These are phyloP conservation scores for Przewalskia tangutica DNA, from an alignment of 257 asterid species.

Conservation along the genomic window DNA sequence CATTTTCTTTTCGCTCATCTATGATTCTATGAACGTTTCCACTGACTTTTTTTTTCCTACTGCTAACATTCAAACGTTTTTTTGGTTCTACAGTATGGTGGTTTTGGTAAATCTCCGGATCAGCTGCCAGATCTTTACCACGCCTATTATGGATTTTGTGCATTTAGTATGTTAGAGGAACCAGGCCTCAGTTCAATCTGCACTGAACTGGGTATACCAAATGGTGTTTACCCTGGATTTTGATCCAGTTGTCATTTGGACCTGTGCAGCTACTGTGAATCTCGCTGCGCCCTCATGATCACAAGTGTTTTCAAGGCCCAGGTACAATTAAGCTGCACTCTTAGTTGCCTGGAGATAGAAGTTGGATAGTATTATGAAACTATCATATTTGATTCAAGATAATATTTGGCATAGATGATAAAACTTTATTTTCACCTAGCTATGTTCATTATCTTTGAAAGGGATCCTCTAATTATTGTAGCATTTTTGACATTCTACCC, in stretches of 20 bases:
- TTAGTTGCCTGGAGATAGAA: neutral
- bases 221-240: conserved; percentile 35
- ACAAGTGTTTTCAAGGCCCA: neutral
- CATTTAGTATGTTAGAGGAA: conserved; percentile 74
- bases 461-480: neutral
- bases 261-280: neutral
- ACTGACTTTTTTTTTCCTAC: neutral
- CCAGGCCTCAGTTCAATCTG: conserved; percentile 44
- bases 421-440: neutral
- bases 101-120: conserved; percentile 80
- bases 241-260: conserved; percentile 4
- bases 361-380: neutral
- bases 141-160: conserved; percentile 75
- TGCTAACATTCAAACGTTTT: neutral
- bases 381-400: neutral
- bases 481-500: neutral
- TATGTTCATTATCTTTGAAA: neutral
- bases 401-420: neutral
- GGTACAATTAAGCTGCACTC: neutral
- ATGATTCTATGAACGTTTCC: neutral
- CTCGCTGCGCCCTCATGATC: neutral
- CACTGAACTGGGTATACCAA: conserved; percentile 63
- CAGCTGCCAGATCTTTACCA: conserved; percentile 82
- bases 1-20: neutral
- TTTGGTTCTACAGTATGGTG: conserved; percentile 59